phyloP scores from a whole-genome alignment of 1,139 yeast species.

The Pneumocystis carinii region DNA sequence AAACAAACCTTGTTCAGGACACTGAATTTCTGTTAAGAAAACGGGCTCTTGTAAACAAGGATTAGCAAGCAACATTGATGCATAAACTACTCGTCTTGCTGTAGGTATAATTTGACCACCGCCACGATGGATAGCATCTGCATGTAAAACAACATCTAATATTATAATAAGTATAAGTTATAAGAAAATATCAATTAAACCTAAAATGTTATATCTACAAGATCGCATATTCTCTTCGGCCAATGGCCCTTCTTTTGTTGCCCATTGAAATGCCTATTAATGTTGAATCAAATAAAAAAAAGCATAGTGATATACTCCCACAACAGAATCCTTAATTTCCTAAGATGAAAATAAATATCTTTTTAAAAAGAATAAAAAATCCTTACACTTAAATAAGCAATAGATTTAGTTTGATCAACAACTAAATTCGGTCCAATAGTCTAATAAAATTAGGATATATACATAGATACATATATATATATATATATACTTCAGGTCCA shows the following conservation, averaged over 20 bases:
- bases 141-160: constrained; percentile 91
- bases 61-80: constrained; percentile 93
- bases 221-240: constrained; percentile 94
- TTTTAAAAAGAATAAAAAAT: not conserved
- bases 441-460: not conserved
- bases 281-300: not conserved
- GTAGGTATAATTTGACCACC: constrained; percentile 99
- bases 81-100: constrained; percentile 99
- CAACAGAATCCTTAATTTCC: constrained; percentile 99
- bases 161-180: not conserved
- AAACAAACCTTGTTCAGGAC: constrained; percentile 91
- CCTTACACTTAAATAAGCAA: constrained; percentile 52
- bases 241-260: constrained; percentile 98
- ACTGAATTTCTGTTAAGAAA: constrained; percentile 97
- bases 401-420: constrained; percentile 99
- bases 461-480: constrained; percentile 14
- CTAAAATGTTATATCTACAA: constrained; percentile 84
- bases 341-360: constrained; percentile 27
- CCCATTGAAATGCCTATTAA: constrained; percentile 88
- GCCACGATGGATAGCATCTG: constrained; percentile 99
- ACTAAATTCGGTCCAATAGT: constrained; percentile 88
- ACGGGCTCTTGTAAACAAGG: constrained; percentile 99
- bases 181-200: not conserved
- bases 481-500: constrained; percentile 80
- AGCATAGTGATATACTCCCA: constrained; percentile 33